Base-by-base conservation (phyloP, 805 yeast species). In the Saturnispora zaruensis region DNA sequence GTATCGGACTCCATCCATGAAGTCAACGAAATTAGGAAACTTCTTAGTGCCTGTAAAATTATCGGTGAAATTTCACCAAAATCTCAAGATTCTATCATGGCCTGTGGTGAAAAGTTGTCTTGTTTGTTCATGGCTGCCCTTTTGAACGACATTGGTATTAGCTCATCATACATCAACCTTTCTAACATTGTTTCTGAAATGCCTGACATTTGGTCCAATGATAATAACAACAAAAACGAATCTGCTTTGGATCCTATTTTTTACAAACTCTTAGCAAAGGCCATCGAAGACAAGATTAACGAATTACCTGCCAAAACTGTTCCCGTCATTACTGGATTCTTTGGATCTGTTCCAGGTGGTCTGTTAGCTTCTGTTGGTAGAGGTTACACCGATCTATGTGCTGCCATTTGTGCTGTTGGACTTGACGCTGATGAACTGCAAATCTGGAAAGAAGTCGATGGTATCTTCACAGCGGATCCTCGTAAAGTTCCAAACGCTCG, bases 401-500 rank as follows among this genome's bases (percentile, higher is more conserved):
- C 99, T 18, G 99, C 98, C 1, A 75, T 93, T 61, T 78, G 89
- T 37, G 96, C 99, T 0, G 98, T 93, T 26, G 99, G 97, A 1
- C 68, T 84, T 45, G 79, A 76, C 54, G 97, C 98, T 5, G 95
- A 88, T 42, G 99, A 93, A 68, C 74, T 93, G 54, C 99, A 93
- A 70, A 87, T 93, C 45, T 93, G 99, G 99, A 93, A 93, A 61
- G 99, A 93, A 71, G 99, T 93, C 47, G 99, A 93, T 65, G 99
- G 99, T 59, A 93, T 93, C 37, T 93, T 93, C 72, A 90, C 98
- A 0, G 99, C 99, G 3, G 99, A 93, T 65, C 99, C 99, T 38
- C 76, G 99, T 53, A 93, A 93, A 60, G 98, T 93, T 26, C 84
- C 89, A 34, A 81, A 79, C 50, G 99, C 99, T 3, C 76, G 96